Evolutionary conservation across 1,284 basidiomycete species (phyloP).

Genomic region (Heliocybe sulcata): DNA sequence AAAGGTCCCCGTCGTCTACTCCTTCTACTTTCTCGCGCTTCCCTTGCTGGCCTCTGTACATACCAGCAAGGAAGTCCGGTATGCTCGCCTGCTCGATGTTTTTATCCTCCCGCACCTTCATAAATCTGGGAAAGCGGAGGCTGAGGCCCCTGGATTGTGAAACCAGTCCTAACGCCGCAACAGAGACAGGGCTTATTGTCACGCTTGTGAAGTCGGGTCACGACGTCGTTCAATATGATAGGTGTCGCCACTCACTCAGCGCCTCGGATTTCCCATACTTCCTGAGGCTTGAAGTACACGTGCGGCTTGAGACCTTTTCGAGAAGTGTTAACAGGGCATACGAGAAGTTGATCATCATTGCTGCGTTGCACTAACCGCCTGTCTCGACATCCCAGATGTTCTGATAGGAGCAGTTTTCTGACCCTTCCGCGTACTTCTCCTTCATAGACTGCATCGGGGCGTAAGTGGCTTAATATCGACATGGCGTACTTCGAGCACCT

Average conservation of each 20-base stretch:
- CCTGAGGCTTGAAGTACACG: constrained; percentile 79
- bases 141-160: constrained; percentile 67
- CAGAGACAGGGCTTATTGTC: constrained; percentile 84
- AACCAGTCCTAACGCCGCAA: constrained; percentile 70
- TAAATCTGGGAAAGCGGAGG: constrained; percentile 87
- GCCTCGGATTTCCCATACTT: constrained; percentile 90
- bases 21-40: constrained; percentile 27
- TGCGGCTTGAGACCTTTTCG: constrained; percentile 66
- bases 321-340: not conserved
- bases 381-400: constrained; percentile 63
- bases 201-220: constrained; percentile 39
- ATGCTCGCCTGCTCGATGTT: constrained; percentile 71
- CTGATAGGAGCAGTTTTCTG: constrained; percentile 56
- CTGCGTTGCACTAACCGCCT: constrained; percentile 40
- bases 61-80: constrained; percentile 61
- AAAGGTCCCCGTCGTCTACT: constrained; percentile 47
- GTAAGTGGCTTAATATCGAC: constrained; percentile 4
- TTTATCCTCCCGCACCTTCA: constrained; percentile 80
- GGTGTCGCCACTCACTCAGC: constrained; percentile 59
- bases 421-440: constrained; percentile 58
- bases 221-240: not conserved
- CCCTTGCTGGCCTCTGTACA: constrained; percentile 62
- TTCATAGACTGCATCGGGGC: constrained; percentile 35
- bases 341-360: not conserved
- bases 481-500: constrained; percentile 5